Base-by-base conservation (phyloP, 2,329 filamentous ascomycete species). In the Ophiostoma tasmaniense region DNA sequence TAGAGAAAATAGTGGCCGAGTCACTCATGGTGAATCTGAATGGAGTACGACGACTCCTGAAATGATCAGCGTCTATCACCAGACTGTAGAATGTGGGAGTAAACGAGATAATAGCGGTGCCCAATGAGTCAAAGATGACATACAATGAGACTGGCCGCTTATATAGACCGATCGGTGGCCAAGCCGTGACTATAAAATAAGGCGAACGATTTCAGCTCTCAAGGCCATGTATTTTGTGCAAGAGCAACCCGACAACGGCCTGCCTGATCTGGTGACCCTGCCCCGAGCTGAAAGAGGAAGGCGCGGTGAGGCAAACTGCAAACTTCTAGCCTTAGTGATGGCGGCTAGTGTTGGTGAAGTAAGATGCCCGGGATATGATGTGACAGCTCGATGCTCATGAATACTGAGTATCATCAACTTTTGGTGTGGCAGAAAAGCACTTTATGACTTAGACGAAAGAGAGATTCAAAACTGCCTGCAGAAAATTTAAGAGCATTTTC, bases 401-500 rank as follows among this genome's bases (percentile, higher is more conserved):
- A 30, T 61, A 13, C 10, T 30, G 25, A 30, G 55, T 30, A 61
- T 61, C 22, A 61, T 30, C 25, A 30, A 17, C 42, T 30, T 55
- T 17, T 55, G 50, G 50, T 55, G 50, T 55, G 50, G 55, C 25
- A 61, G 25, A 61, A 61, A 61, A 61, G 55, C 55, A 61, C 55
- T 61, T 61, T 61, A 61, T 61, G 55, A 61, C 55, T 61, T 61
- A 61, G 50, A 55, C 50, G 50, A 55, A 25, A 55, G n/a, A 17
- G 4, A 30, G 50, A 30, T 61, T 22, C 55, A 61, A 61, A 30
- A 25, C 55, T 61, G 11, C 22, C n/a, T 61, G 55, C 55, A 61
- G 55, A 61, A 55, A 61, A 30, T 61, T 61, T 61, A 61, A 61
- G 55, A 61, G 55, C 55, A 45, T 55, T 55, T 55, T 61, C 30